Evolutionary conservation across 2,329 filamentous ascomycete species (phyloP).

Genomic region (Rutstroemia sp.): DNA sequence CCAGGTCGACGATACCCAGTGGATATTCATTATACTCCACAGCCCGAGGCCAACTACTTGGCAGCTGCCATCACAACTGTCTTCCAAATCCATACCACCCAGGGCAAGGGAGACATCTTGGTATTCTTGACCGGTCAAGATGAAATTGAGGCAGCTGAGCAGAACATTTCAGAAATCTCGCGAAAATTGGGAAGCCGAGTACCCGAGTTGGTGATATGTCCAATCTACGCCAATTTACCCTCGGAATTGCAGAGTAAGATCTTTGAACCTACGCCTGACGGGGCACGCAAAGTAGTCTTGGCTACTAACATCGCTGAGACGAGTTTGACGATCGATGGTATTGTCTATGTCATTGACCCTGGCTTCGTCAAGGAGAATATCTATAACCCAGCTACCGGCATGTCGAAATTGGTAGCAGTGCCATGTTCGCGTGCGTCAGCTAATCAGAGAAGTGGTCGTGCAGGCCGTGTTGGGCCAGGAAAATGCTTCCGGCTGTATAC

Average conservation of each 20-base stretch:
- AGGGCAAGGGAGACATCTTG: conserved; percentile 79
- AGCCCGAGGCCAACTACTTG: conserved; percentile 90
- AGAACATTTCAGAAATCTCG: conserved; percentile 76
- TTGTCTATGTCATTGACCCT: conserved; percentile 91
- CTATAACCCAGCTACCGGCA: conserved; percentile 84
- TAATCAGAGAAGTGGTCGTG: conserved; percentile 86
- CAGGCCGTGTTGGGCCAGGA: conserved; percentile 83
- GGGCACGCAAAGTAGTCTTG: conserved; percentile 82
- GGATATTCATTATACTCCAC: conserved; percentile 82
- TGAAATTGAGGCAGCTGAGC: conserved; percentile 85
- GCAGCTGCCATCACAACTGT: conserved; percentile 86
- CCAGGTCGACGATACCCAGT: conserved; percentile 85
- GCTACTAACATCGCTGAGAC: conserved; percentile 98
- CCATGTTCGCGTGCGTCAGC: conserved; percentile 88
- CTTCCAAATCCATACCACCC: conserved; percentile 89
- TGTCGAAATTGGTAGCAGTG: conserved; percentile 85
- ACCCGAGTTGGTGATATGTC: conserved; percentile 81
- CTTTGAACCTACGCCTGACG: conserved; percentile 84
- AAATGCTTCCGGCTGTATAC: conserved; percentile 94
- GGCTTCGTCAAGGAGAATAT: conserved; percentile 95
- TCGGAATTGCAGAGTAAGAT: conserved; percentile 88
- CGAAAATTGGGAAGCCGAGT: conserved; percentile 79
- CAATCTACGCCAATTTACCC: conserved; percentile 90
- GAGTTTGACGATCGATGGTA: conserved; percentile 88
- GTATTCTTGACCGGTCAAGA: conserved; percentile 95